Percentiles rank a stretch among this genome's conserved stretches.
phyloP scores from a whole-genome alignment of 2,329 filamentous ascomycete genomes.

The Fusarium domesticum region DNA sequence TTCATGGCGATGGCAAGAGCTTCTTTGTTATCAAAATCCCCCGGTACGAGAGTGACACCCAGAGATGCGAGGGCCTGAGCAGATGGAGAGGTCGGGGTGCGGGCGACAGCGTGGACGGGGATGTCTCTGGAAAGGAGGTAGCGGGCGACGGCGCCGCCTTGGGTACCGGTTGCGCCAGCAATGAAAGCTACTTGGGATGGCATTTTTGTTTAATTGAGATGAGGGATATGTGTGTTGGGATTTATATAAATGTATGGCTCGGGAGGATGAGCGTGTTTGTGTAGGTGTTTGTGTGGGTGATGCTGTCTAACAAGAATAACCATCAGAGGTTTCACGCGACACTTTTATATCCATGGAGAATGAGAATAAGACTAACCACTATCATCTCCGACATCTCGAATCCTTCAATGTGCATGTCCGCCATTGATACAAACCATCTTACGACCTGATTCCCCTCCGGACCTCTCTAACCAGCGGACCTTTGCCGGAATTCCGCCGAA shows the following conservation, averaged over 20 bases:
- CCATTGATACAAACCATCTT: too few relatives aligned
- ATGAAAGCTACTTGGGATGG: conserved; percentile 36
- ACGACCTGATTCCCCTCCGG: too few relatives aligned
- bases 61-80: conserved; percentile 30
- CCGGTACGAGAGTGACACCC: conserved; percentile 34
- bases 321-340: too few relatives aligned
- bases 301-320: too few relatives aligned
- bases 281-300: too few relatives aligned
- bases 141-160: conserved; percentile 37
- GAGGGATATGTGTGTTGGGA: background rate
- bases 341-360: too few relatives aligned
- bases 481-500: conserved; percentile 31
- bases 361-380: too few relatives aligned
- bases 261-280: background rate
- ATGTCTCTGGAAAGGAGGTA: conserved; percentile 33
- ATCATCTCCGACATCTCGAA: too few relatives aligned
- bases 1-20: conserved; percentile 31
- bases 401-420: too few relatives aligned
- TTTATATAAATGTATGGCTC: background rate
- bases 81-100: conserved; percentile 29
- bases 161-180: conserved; percentile 39
- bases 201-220: conserved; percentile 24
- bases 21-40: conserved; percentile 34
- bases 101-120: conserved; percentile 35
- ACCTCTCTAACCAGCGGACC: too few relatives aligned